Percentiles rank a stretch among this genome's conserved stretches.
phyloP scores from a whole-genome alignment of 2,329 filamentous ascomycete genomes.

The Aspergillus sp. region DNA sequence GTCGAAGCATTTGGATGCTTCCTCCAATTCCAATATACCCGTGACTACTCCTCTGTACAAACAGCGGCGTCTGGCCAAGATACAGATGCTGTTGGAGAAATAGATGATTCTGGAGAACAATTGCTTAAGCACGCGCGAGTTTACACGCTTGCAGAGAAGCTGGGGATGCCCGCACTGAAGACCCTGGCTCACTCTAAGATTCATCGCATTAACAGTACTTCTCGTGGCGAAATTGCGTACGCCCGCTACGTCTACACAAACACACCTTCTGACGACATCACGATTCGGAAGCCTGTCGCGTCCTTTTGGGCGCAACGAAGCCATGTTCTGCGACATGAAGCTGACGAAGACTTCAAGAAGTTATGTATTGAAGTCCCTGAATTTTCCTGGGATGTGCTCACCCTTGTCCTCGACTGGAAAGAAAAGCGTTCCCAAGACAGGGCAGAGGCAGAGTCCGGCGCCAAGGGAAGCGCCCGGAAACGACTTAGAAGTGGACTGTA shows the following conservation, averaged over 20 bases:
- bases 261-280: conserved; percentile 63
- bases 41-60: conserved; percentile 73
- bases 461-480: conserved; percentile 36
- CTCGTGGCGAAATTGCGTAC: conserved; percentile 85
- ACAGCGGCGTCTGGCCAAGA: conserved; percentile 60
- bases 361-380: conserved; percentile 87
- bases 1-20: conserved; percentile 72
- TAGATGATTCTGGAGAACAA: conserved; percentile 75
- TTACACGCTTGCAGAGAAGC: conserved; percentile 81
- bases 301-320: conserved; percentile 81
- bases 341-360: conserved; percentile 75
- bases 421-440: conserved; percentile 37
- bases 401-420: conserved; percentile 43
- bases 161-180: conserved; percentile 64
- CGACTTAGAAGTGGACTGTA: conserved; percentile 27
- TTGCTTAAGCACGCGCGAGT: conserved; percentile 84
- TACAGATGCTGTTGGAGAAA: conserved; percentile 42
- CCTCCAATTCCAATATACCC: conserved; percentile 78
- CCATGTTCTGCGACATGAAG: conserved; percentile 78
- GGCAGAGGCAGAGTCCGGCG: conserved; percentile 28
- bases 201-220: conserved; percentile 82
- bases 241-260: conserved; percentile 85
- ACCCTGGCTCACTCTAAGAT: conserved; percentile 82
- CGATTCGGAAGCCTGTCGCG: conserved; percentile 77
- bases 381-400: conserved; percentile 89